Evolutionary conservation across 2,329 filamentous ascomycete genomes (phyloP), one percentile per base, ranked within the genome.

Genomic region (Delphinella strobiligena): DNA sequence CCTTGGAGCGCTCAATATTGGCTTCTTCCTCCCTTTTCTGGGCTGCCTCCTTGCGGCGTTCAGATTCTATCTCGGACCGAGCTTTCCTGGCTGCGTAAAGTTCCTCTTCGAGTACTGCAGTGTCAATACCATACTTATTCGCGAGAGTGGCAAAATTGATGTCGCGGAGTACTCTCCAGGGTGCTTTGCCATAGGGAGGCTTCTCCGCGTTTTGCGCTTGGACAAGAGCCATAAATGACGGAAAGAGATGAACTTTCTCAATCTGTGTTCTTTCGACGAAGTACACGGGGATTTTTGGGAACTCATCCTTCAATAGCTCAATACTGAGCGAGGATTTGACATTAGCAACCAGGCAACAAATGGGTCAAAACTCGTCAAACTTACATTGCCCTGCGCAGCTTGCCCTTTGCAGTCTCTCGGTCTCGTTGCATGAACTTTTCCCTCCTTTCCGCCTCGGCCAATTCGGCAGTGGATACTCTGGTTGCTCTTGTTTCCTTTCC

Each of bases 231-330:
- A 57, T 24, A 41, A 61, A 64, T 1, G 60, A 49, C 42, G 60
- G 58, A 49, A 54, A 65, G 4, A 66, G 54, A 14, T 60, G 58
- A 36, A 54, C 54, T 4, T 56, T 43, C 9, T 41, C 33, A 12
- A 19, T 36, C 4, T 64, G 35, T 2, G 51, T 50, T 15, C 52
- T 48, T 14, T 47, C 46, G 43, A 67, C 60, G 42, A 59, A 57
- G 12, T 51, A 48, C 9, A 54, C 50, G 1, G 62, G 57, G 4
- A 66, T 50, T 5, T 53, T 49, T 0, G 51, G 55, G 36, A 65
- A 67, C 32, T 67, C 61, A 37, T 63, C 58, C 45, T 63, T 63
- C 10, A 67, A 53, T 9, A 58, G 51, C 7, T 38, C 31, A n/a
- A 42, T 29, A 18, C 40, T 42, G 17, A n/a, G n/a, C n/a, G n/a